phyloP scores from a whole-genome alignment of 495 filamentous ascomycete genomes.

The Paragyromitra xinjiangensis region DNA sequence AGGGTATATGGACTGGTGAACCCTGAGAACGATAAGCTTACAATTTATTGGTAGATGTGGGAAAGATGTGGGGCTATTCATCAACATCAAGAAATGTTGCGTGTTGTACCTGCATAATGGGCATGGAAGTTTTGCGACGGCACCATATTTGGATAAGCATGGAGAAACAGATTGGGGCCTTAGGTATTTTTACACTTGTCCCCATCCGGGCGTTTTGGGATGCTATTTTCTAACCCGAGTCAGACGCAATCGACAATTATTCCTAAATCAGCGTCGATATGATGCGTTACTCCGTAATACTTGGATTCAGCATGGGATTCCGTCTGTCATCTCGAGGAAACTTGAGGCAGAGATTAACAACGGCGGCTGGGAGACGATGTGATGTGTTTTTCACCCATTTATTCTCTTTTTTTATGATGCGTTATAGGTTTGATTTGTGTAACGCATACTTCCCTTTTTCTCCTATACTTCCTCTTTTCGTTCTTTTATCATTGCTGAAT shows the following conservation, averaged over 20 bases:
- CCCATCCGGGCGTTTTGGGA: not conserved
- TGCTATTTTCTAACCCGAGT: conserved; percentile 16
- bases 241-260: conserved; percentile 74
- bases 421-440: conserved; percentile 10
- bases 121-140: conserved; percentile 84
- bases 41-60: conserved; percentile 71
- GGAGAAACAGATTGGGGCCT: conserved; percentile 91
- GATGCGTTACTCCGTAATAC: conserved; percentile 83
- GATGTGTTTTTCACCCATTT: conserved; percentile 28
- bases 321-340: conserved; percentile 86
- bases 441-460: conserved; percentile 16
- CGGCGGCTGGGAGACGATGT: conserved; percentile 95
- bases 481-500: not conserved
- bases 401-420: not conserved
- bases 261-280: conserved; percentile 91
- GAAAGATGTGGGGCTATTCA: conserved; percentile 85
- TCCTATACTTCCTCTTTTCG: not conserved
- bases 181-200: conserved; percentile 63
- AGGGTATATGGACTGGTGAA: not conserved
- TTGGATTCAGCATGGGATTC: conserved; percentile 87
- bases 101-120: conserved; percentile 82
- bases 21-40: conserved; percentile 31
- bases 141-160: conserved; percentile 93
- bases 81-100: conserved; percentile 94
- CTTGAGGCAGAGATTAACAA: conserved; percentile 94